These are phyloP conservation scores for Clavaria fumosa DNA, from an alignment of 768 basidiomycete species.

Conservation along the genomic window DNA sequence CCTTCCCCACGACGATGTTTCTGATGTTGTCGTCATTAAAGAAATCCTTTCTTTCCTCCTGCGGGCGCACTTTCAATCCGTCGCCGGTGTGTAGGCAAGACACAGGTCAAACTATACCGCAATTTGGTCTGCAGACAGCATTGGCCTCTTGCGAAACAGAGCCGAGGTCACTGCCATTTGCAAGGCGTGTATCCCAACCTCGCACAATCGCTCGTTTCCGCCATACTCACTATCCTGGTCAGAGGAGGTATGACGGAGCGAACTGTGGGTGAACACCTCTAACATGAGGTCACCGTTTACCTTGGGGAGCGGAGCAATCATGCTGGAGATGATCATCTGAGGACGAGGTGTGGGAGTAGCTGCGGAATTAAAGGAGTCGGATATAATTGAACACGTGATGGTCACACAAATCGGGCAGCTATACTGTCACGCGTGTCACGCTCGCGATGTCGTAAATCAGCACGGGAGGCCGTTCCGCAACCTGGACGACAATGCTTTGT, in stretches of 20 bases:
- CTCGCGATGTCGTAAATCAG: slow-evolving; percentile 91
- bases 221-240: slow-evolving; percentile 35
- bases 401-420: slow-evolving; percentile 92
- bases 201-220: slow-evolving; percentile 42
- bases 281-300: slow-evolving; percentile 42
- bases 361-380: slow-evolving; percentile 63
- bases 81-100: neutral
- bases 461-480: slow-evolving; percentile 48
- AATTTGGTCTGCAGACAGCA: slow-evolving; percentile 27
- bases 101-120: slow-evolving; percentile 20
- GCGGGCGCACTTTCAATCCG: neutral
- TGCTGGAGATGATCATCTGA: neutral
- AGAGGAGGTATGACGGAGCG: slow-evolving; percentile 17
- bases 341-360: slow-evolving; percentile 13
- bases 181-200: slow-evolving; percentile 38
- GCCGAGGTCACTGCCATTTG: slow-evolving; percentile 36
- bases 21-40: slow-evolving; percentile 27
- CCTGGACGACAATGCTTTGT: no score
- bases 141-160: slow-evolving; percentile 31
- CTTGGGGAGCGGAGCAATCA: slow-evolving; percentile 23
- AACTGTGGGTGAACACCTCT: slow-evolving; percentile 40
- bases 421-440: slow-evolving; percentile 69
- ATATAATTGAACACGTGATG: no score
- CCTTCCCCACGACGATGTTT: slow-evolving; percentile 36
- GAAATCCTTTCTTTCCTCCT: slow-evolving; percentile 17